phyloP scores from a whole-genome alignment of 768 basidiomycete genomes.

The Fistulinella prunicolor region DNA sequence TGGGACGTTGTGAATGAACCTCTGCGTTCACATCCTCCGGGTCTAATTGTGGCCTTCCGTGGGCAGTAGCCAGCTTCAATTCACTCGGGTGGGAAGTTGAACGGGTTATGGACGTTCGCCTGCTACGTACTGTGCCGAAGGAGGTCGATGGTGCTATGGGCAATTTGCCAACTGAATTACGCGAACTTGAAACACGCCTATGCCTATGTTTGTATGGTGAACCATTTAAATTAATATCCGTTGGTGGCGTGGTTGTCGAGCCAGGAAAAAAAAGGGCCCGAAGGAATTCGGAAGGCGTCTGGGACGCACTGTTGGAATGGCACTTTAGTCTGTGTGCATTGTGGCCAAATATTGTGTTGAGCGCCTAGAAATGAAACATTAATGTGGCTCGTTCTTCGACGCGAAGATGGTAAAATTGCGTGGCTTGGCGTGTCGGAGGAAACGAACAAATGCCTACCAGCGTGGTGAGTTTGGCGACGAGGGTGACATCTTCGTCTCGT shows the following conservation, averaged over 20 bases:
- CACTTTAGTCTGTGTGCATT: conserved; percentile 57
- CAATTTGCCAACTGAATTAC: conserved; percentile 17
- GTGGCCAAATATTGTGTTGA: conserved; percentile 58
- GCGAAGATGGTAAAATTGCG: conserved; percentile 7
- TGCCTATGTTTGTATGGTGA: conserved; percentile 17
- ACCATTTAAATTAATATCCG: conserved; percentile 11
- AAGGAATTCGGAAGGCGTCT: conserved; percentile 31
- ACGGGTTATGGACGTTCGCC: conserved; percentile 25
- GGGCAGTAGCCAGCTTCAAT: conserved; percentile 13
- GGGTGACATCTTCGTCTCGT: conserved; percentile 58
- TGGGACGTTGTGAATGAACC: conserved; percentile 7
- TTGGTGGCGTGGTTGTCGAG: conserved; percentile 15
- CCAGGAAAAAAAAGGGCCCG: conserved; percentile 37
- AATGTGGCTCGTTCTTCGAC: conserved; percentile 1
- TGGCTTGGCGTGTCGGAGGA: conserved; percentile 3
- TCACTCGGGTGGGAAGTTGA: conserved; percentile 20
- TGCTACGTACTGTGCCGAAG: conserved; percentile 24
- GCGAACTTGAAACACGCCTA: conserved; percentile 19
- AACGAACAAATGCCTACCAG: conserved; percentile 40
- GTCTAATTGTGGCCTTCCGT: conserved; percentile 14
- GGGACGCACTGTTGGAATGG: conserved; percentile 20
- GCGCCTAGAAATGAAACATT: conserved; percentile 40
- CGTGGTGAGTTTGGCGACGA: conserved; percentile 55
- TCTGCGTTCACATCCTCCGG: conserved; percentile 10
- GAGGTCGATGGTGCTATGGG: conserved; percentile 14